These are phyloP conservation scores for Selaginella moellendorffii DNA, from an alignment of 75 land plant genomes.

Conservation along the genomic window DNA sequence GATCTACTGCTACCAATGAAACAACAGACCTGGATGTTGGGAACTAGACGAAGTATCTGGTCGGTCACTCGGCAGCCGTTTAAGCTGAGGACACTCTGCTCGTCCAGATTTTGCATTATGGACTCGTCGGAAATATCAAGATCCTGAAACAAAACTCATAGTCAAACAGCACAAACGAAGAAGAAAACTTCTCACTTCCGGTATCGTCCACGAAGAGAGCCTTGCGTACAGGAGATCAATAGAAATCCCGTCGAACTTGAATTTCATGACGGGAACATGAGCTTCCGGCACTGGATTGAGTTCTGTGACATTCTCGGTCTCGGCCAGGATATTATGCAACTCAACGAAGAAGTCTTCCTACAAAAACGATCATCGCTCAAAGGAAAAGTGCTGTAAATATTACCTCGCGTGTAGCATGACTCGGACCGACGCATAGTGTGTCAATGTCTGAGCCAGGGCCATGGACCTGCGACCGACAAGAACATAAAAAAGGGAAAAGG, in stretches of 20 bases:
- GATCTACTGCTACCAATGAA: neutral
- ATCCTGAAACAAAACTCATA: slow-evolving; percentile 19
- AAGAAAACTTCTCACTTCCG: slow-evolving; percentile 25
- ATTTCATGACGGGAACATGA: slow-evolving; percentile 38
- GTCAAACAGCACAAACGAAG: neutral
- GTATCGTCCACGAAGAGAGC: slow-evolving; percentile 18
- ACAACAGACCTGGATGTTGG: slow-evolving; percentile 26
- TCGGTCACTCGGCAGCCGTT: slow-evolving; percentile 31
- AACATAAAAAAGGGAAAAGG: neutral
- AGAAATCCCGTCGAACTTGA: slow-evolving; percentile 29
- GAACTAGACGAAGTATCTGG: slow-evolving; percentile 28
- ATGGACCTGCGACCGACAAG: slow-evolving; percentile 26
- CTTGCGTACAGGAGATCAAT: slow-evolving; percentile 38
- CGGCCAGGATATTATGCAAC: slow-evolving; percentile 28
- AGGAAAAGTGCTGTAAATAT: neutral
- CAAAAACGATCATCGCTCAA: slow-evolving; percentile 1
- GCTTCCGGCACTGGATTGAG: slow-evolving; percentile 35
- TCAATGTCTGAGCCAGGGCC: slow-evolving; percentile 38
- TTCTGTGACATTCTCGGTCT: slow-evolving; percentile 24
- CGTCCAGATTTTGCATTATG: slow-evolving; percentile 21
- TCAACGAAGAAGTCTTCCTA: slow-evolving; percentile 39
- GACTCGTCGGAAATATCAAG: slow-evolving; percentile 22
- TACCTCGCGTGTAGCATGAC: slow-evolving; percentile 28
- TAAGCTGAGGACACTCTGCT: slow-evolving; percentile 31
- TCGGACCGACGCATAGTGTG: slow-evolving; percentile 42